A percentile compares a stretch with the other conserved stretches of the same genome.
These are phyloP conservation scores for Pichia sp. DNA, from an alignment of 1,139 yeast species.

Conservation along the genomic window DNA sequence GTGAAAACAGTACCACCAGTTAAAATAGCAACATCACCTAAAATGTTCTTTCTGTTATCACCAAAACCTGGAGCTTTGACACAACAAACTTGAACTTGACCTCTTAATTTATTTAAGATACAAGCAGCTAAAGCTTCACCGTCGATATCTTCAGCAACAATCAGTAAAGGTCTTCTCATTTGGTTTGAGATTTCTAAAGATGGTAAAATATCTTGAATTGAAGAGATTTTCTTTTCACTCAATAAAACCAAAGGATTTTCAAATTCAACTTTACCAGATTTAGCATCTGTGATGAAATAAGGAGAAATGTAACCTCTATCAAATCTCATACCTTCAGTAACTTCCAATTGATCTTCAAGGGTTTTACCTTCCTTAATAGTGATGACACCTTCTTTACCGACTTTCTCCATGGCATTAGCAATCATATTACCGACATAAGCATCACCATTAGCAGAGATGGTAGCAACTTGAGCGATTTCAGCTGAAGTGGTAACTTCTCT, in stretches of 20 bases:
- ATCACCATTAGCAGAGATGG: conserved; percentile 98
- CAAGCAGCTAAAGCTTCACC: conserved; percentile 99
- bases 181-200: conserved; percentile 93
- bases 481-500: conserved; percentile 95
- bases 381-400: conserved; percentile 98
- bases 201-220: conserved; percentile 89
- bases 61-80: conserved; percentile 99
- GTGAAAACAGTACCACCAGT: conserved; percentile 98
- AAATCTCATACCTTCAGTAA: conserved; percentile 98
- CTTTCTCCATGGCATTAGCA: conserved; percentile 98
- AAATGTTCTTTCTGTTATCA: conserved; percentile 96
- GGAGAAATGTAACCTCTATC: conserved; percentile 99
- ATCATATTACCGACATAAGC: conserved; percentile 86
- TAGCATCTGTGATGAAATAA: conserved; percentile 93
- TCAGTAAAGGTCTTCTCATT: conserved; percentile 88
- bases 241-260: conserved; percentile 88
- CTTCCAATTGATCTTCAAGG: conserved; percentile 92
- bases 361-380: conserved; percentile 97
- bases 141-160: conserved; percentile 94
- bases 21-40: conserved; percentile 94
- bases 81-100: conserved; percentile 97
- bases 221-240: conserved; percentile 90
- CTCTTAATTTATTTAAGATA: conserved; percentile 95
- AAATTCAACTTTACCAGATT: conserved; percentile 94
- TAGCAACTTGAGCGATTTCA: conserved; percentile 98